Evolutionary conservation across 345 rosid genomes (phyloP).

Genomic region (Microthlaspi erraticum): DNA sequence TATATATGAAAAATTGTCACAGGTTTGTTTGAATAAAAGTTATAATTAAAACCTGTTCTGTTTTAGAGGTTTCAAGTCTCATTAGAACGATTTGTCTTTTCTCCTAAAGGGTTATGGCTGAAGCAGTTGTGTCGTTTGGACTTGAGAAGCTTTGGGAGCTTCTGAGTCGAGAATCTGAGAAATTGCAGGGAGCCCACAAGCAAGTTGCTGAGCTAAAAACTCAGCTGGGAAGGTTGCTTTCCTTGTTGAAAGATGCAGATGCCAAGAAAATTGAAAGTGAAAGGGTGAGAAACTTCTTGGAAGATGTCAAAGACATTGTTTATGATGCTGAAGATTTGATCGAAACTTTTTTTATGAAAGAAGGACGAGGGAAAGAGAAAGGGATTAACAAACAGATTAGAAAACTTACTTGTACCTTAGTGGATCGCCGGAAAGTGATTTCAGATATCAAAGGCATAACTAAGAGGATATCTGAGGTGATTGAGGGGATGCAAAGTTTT

Average conservation of each 20-base stretch:
- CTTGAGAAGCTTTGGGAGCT: constrained; percentile 34
- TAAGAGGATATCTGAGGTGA: constrained; percentile 41
- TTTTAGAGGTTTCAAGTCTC: background rate
- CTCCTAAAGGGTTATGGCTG: constrained; percentile 9
- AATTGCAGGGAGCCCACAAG: background rate
- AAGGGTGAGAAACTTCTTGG: constrained; percentile 42
- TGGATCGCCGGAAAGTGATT: background rate
- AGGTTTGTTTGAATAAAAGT: background rate
- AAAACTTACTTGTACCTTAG: constrained; percentile 5
- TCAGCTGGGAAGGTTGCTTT: constrained; percentile 34
- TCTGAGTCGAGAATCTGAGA: constrained; percentile 24
- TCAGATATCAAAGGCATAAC: constrained; percentile 29
- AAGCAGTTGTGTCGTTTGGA: constrained; percentile 37
- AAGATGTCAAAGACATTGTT: constrained; percentile 38
- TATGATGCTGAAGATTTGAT: constrained; percentile 43
- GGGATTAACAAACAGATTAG: background rate
- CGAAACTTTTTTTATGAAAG: constrained; percentile 31
- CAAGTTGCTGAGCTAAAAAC: constrained; percentile 21
- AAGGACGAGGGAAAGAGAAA: background rate
- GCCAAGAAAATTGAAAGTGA: constrained; percentile 39
- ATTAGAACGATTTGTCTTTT: background rate
- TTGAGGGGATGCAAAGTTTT: constrained; percentile 38
- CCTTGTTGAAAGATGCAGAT: constrained; percentile 44
- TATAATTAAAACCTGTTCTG: background rate
- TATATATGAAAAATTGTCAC: background rate